A percentile compares a stretch with the other conserved stretches of the same genome.
Conservation (phyloP, 352 stramenopile genomes). For the Phytophthora syringae region DNA sequence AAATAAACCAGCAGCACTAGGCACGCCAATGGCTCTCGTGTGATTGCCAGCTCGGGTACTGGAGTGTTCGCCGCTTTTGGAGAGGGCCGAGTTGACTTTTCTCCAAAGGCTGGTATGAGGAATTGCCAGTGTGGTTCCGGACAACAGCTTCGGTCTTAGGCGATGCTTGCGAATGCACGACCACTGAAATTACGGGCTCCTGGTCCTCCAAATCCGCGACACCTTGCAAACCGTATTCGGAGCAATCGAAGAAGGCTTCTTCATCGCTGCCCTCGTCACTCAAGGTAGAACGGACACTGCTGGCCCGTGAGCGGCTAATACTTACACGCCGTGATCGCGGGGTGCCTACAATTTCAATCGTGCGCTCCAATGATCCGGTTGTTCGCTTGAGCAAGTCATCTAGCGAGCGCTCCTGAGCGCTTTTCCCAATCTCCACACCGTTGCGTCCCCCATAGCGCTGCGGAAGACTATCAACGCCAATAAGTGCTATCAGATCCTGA, state of each 20-base stretch:
- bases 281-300: slow-evolving; percentile 39
- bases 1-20: slow-evolving; percentile 75
- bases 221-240: slow-evolving; percentile 80
- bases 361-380: slow-evolving; percentile 71
- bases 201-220: slow-evolving; percentile 61
- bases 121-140: slow-evolving; percentile 21
- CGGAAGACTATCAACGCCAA: slow-evolving; percentile 76
- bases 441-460: slow-evolving; percentile 78
- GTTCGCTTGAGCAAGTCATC: slow-evolving; percentile 74
- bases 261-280: slow-evolving; percentile 73
- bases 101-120: slow-evolving; percentile 37
- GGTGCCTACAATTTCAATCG: slow-evolving; percentile 73
- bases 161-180: slow-evolving; percentile 63
- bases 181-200: slow-evolving; percentile 71
- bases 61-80: slow-evolving; percentile 23
- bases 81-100: slow-evolving; percentile 32
- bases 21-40: slow-evolving; percentile 66
- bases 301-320: slow-evolving; percentile 34
- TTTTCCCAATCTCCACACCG: slow-evolving; percentile 79
- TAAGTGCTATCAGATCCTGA: slow-evolving; percentile 58
- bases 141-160: slow-evolving; percentile 52
- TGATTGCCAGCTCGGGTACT: slow-evolving; percentile 65
- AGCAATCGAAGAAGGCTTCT: slow-evolving; percentile 84
- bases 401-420: slow-evolving; percentile 71
- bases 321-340: slow-evolving; percentile 28